Base-by-base conservation (phyloP, 108 stramenopile species). In the Bacterosira constricta region DNA sequence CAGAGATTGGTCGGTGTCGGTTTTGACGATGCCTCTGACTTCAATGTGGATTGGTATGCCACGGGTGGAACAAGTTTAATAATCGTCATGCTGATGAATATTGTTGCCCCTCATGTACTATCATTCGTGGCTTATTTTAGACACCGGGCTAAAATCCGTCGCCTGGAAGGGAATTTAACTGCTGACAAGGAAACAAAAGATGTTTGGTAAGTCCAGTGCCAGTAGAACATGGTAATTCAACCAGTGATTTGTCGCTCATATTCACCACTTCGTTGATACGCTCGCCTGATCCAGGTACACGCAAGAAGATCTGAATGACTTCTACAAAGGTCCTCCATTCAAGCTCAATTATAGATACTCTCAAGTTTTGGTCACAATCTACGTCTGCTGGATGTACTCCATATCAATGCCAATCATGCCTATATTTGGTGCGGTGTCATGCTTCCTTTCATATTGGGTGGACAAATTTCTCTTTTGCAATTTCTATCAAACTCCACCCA, bases 391-490 rank as follows among this genome's bases (percentile, higher is more conserved):
- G 68, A 83, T 85, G 76, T 94, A 90, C 68, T 58, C 85, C 23
- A 66, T 86, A 32, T 86, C 87, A 18, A 88, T 94, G 77, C 92
- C 92, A 8, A 4, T 94, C 25, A 66, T 94, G 63, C 81, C 79
- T 6, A 57, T 85, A 31, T 67, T 94, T 49, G 90, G 87, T 20
- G 74, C 70, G 21, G 18, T 83, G 10, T 81, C 79, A 1, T 90
- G 86, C 73, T 80, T 66, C 39, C 54, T 91, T 11, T 83, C 67
- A 21, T 94, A 84, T 66, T 89, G 85, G 88, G 85, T 90, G 13
- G 92, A 94, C 66, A 92, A 92, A 64, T 87, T 78, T 46, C 80
- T 94, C 27, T 94, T 94, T 69, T 80, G 87, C 42, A 77, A 84
- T 47, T 87, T 89, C 45, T 92, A 94, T 64, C 62, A 84, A 18